phyloP scores from a whole-genome alignment of 83 land plant species.

The Picea engelmannii region DNA sequence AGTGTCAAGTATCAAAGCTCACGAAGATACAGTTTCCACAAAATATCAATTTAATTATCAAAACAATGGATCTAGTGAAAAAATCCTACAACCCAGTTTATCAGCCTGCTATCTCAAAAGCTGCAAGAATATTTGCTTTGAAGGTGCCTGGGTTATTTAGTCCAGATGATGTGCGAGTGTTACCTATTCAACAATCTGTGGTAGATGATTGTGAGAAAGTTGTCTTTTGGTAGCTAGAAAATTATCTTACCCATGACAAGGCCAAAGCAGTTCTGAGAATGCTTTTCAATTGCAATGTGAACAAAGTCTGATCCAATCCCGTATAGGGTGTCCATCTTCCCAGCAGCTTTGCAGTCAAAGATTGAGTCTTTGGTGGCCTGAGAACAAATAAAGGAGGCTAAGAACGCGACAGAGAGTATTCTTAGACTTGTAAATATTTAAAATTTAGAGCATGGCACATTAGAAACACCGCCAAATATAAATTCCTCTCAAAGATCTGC shows the following conservation, averaged over 20 bases:
- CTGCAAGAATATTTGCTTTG: slow-evolving; percentile 50
- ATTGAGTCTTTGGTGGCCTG: no score
- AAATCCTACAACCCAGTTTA: slow-evolving; percentile 79
- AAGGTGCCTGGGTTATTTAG: neutral
- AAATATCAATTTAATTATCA: neutral
- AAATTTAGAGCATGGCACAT: no score
- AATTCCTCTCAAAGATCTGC: no score
- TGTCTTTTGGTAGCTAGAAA: slow-evolving; percentile 81
- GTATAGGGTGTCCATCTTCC: no score
- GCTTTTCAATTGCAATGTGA: slow-evolving; percentile 79
- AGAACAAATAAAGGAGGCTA: no score
- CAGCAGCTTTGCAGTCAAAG: no score
- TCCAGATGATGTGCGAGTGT: slow-evolving; percentile 6
- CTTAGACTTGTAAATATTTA: no score
- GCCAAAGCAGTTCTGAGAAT: slow-evolving; percentile 69
- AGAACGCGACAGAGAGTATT: no score
- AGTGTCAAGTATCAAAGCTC: no score
- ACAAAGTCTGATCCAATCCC: slow-evolving; percentile 29
- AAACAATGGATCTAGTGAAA: slow-evolving; percentile 68
- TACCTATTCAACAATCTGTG: slow-evolving; percentile 28
- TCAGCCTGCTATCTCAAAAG: slow-evolving; percentile 62
- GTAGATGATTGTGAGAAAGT: slow-evolving; percentile 41
- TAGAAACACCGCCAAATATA: no score
- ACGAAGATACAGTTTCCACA: no score
- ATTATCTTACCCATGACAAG: slow-evolving; percentile 48